These are phyloP conservation scores for Vicia villosa DNA, from an alignment of 306 rosid genomes.

Conservation along the genomic window DNA sequence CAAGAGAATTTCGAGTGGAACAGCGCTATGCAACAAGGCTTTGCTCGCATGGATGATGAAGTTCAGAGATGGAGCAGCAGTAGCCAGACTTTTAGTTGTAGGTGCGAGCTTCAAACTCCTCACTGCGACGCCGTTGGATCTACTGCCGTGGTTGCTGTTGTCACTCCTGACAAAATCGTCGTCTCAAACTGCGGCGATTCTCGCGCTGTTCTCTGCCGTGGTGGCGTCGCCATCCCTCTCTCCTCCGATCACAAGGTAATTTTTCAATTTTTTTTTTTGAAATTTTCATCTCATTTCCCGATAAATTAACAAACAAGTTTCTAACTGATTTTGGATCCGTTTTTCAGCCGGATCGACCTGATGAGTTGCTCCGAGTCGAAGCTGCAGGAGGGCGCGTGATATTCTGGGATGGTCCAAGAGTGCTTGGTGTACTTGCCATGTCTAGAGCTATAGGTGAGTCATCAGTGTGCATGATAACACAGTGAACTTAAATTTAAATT, in stretches of 20 bases:
- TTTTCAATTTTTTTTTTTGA: background rate
- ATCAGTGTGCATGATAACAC: constrained; percentile 7
- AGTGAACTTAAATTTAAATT: background rate
- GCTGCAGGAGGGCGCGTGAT: constrained; percentile 87
- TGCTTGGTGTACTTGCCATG: constrained; percentile 88
- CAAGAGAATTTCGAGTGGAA: constrained; percentile 25
- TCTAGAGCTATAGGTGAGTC: constrained; percentile 80
- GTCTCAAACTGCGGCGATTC: constrained; percentile 95
- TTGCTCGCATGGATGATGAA: constrained; percentile 50
- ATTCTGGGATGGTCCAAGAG: constrained; percentile 87
- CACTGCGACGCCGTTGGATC: constrained; percentile 92
- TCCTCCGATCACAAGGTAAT: constrained; percentile 86
- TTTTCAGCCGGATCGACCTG: constrained; percentile 88
- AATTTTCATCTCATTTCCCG: background rate
- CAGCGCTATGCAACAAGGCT: constrained; percentile 33
- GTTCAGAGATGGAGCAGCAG: constrained; percentile 35
- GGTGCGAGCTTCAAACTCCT: constrained; percentile 63
- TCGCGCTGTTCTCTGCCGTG: constrained; percentile 84
- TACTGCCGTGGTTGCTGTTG: constrained; percentile 69
- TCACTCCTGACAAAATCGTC: constrained; percentile 60
- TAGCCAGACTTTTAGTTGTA: constrained; percentile 30
- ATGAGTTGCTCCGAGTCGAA: constrained; percentile 74
- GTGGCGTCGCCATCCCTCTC: constrained; percentile 65
- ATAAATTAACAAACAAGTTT: background rate
- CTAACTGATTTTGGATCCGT: constrained; percentile 8